Conservation (phyloP, 2,329 filamentous ascomycete genomes). For the Alternaria burnsii region DNA sequence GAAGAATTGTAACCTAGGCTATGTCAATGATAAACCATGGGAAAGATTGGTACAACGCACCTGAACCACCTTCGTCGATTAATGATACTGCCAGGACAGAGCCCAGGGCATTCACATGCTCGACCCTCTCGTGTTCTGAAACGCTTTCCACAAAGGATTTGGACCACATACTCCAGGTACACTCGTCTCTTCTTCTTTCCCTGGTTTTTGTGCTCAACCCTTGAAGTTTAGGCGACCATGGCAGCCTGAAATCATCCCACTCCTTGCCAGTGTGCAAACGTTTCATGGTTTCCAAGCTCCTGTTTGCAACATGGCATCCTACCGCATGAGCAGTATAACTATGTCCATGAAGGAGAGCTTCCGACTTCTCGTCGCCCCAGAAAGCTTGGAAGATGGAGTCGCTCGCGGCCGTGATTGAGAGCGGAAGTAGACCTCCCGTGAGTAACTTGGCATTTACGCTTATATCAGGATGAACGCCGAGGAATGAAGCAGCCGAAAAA, state of each 20-base stretch:
- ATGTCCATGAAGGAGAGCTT: constrained; percentile 83
- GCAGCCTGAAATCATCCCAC: neutral
- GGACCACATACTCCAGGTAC: constrained; percentile 76
- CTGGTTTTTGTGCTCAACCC: neutral
- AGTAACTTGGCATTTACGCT: constrained; percentile 84
- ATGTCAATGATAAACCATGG: neutral
- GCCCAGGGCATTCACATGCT: constrained; percentile 76
- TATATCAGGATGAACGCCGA: constrained; percentile 74
- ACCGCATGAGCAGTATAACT: constrained; percentile 87
- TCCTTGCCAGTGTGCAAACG: constrained; percentile 2
- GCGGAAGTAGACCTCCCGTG: constrained; percentile 79
- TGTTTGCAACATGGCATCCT: constrained; percentile 80
- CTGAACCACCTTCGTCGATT: constrained; percentile 57
- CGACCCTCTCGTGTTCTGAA: constrained; percentile 65
- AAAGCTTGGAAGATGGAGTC: constrained; percentile 78
- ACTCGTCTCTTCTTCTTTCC: neutral
- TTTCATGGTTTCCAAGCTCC: constrained; percentile 67
- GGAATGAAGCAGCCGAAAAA: constrained; percentile 73
- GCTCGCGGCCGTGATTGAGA: constrained; percentile 79
- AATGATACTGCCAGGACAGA: constrained; percentile 75
- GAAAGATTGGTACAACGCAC: constrained; percentile 41
- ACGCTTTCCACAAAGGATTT: constrained; percentile 65
- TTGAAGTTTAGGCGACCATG: neutral
- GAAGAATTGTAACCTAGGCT: constrained; percentile 64
- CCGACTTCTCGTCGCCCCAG: constrained; percentile 74